Evolutionary conservation across 495 filamentous ascomycete species (phyloP).

Genomic region (Pyrenula massariospora): DNA sequence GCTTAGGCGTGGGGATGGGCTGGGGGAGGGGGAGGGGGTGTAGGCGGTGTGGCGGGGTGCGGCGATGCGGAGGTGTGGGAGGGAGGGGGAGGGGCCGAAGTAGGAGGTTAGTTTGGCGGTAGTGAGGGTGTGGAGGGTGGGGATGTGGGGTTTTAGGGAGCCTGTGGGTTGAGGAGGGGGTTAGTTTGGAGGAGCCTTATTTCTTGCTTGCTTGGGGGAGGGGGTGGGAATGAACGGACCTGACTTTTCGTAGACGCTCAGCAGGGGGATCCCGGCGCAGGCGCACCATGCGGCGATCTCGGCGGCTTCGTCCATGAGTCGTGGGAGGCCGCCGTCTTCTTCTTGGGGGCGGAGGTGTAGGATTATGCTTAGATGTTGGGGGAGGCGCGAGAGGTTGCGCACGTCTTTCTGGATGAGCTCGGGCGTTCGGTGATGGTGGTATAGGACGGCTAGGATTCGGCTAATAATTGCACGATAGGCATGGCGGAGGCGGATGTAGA

Average conservation of each 20-base stretch:
- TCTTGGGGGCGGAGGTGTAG: conserved; percentile 63
- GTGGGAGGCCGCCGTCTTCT: conserved; percentile 57
- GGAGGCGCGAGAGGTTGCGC: conserved; percentile 55
- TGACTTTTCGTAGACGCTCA: conserved; percentile 85
- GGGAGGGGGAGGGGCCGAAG: conserved; percentile 50
- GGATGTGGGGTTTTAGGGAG: conserved; percentile 72
- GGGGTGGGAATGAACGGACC: conserved; percentile 45
- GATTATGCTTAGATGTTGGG: conserved; percentile 79
- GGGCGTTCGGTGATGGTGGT: conserved; percentile 89
- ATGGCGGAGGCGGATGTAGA: conserved; percentile 72
- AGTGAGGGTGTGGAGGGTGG: conserved; percentile 61
- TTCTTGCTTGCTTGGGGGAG: conserved; percentile 1
- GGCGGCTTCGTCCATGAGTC: conserved; percentile 76
- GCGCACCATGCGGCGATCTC: conserved; percentile 89
- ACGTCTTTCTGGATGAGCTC: conserved; percentile 85
- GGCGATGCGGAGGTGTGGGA: conserved; percentile 56
- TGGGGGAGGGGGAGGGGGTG: conserved; percentile 3
- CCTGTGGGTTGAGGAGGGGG: conserved; percentile 36
- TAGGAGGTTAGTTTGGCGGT: conserved; percentile 66
- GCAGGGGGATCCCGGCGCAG: conserved; percentile 67
- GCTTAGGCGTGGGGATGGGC: neutral
- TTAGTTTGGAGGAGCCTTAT: neutral
- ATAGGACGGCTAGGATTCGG: conserved; percentile 63
- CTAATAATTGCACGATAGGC: conserved; percentile 66
- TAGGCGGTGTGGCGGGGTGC: conserved; percentile 55